Evolutionary conservation across 805 yeast genomes (phyloP), one percentile per base, ranked within the genome.

Genomic region (Candida jianshihensis): DNA sequence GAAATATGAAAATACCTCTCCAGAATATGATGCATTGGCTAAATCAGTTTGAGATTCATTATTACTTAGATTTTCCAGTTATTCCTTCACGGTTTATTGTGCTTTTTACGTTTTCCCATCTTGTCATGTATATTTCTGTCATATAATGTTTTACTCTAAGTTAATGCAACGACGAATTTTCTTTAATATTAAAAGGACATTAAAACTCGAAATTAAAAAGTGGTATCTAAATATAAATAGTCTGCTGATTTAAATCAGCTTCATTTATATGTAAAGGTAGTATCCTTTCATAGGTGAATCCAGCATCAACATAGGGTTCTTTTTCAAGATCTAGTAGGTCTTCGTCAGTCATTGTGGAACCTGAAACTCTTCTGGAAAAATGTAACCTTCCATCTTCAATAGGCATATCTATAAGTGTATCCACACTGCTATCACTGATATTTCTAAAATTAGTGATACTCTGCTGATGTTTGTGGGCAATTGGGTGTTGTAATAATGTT

Each of bases 1-100:
- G 37, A 51, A 56, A 8, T 77, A 77, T 46, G 76, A 73, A 41
- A 71, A 71, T 44, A 66, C 70, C 10, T 54, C 74, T 12, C 77
- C 78, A 2, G 59, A 64, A 6, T 72, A 71, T 44, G 76, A 70
- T 43, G 54, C 63, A 3, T 31, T 51, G 19, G 47, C 60, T 1
- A 54, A 52, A 22, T 32, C 41, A 17, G 46, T 36, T 34, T 44
- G 19, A 28, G 6, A 6, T 28, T 6, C 10, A 20, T 20, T 7
- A 20, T 7, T 20, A 20, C 10, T n/a, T n/a, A n/a, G n/a, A n/a
- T n/a, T n/a, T n/a, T n/a, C n/a, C n/a, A n/a, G n/a, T n/a, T n/a
- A n/a, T n/a, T n/a, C n/a, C n/a, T n/a, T n/a, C n/a, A n/a, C n/a
- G n/a, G n/a, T n/a, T n/a, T n/a, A n/a, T n/a, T n/a, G n/a, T n/a